phyloP scores from a whole-genome alignment of 371 early-diverging fungal species.

The Mortierella sp. region DNA sequence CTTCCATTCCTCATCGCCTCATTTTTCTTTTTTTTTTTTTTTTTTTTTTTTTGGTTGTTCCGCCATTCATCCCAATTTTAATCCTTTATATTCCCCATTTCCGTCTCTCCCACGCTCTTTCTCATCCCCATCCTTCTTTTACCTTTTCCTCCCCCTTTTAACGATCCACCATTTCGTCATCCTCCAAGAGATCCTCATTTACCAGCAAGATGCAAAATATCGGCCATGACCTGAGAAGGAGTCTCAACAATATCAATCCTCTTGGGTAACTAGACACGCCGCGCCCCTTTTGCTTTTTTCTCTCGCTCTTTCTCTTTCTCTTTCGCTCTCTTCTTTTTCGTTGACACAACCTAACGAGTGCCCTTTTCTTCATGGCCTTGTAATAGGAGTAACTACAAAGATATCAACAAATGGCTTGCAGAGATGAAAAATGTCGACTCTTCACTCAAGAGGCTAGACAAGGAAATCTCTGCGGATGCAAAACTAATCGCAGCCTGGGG shows the following conservation, averaged over 20 bases:
- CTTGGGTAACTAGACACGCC: constrained; percentile 26
- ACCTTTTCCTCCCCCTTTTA: not conserved
- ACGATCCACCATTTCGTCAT: constrained; percentile 13
- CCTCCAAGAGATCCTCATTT: not conserved
- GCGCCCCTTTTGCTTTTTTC: not conserved
- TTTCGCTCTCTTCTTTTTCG: not conserved
- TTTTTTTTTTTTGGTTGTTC: not conserved
- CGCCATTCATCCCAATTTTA: not conserved
- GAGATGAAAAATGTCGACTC: constrained; percentile 52
- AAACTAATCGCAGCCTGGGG: constrained; percentile 47
- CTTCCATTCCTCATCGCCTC: not conserved
- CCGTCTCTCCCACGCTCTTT: not conserved
- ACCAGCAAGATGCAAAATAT: constrained; percentile 43
- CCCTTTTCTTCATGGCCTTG: not conserved
- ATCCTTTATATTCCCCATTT: too few species aligned
- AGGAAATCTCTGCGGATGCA: constrained; percentile 39
- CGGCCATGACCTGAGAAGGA: constrained; percentile 49
- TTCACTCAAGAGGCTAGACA: constrained; percentile 38
- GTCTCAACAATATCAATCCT: constrained; percentile 46
- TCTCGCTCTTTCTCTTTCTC: not conserved
- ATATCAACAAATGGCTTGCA: constrained; percentile 50
- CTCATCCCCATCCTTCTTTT: not conserved
- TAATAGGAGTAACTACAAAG: constrained; percentile 41
- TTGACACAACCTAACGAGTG: not conserved
- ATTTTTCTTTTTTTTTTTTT: not conserved